Percentiles rank a stretch among this genome's conserved stretches.
These are phyloP conservation scores for Sherardia arvensis DNA, from an alignment of 257 asterid genomes.

Conservation along the genomic window DNA sequence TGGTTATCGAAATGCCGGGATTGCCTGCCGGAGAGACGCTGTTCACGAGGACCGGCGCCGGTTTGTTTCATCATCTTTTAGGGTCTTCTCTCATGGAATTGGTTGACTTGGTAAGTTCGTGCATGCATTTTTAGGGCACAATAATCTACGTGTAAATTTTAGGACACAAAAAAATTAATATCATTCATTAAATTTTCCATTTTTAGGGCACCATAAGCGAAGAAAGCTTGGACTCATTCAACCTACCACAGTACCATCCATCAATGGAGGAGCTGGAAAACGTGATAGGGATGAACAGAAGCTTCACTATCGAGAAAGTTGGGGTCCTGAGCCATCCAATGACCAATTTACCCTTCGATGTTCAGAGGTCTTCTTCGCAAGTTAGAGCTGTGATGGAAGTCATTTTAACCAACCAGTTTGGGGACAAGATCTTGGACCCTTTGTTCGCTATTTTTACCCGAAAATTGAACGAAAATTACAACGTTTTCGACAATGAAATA, in stretches of 20 bases:
- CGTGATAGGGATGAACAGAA: slow-evolving; percentile 9
- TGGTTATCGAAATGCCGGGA: slow-evolving; percentile 28
- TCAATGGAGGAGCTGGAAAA: slow-evolving; percentile 13
- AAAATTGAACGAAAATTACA: slow-evolving; percentile 11
- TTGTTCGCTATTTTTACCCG: slow-evolving; percentile 9
- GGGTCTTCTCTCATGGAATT: slow-evolving; percentile 30
- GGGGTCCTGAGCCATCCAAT: slow-evolving; percentile 12
- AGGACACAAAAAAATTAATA: no score
- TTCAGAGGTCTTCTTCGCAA: background rate
- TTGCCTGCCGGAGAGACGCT: slow-evolving; percentile 19
- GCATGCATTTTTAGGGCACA: slow-evolving; percentile 1
- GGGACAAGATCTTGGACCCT: slow-evolving; percentile 8
- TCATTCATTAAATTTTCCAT: background rate
- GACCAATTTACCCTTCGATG: slow-evolving; percentile 9
- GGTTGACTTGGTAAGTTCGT: slow-evolving; percentile 22
- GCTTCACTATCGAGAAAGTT: slow-evolving; percentile 6
- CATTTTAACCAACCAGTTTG: slow-evolving; percentile 9
- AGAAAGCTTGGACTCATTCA: slow-evolving; percentile 16
- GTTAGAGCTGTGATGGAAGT: slow-evolving; percentile 8
- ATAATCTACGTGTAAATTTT: no score
- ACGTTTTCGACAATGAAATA: slow-evolving; percentile 10
- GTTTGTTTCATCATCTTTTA: slow-evolving; percentile 24
- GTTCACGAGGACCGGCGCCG: slow-evolving; percentile 14
- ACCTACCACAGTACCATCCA: slow-evolving; percentile 16
- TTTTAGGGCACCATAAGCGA: slow-evolving; percentile 12